phyloP scores from a whole-genome alignment of 202 grass and related monocot genomes.

The Elaeis oleifera region DNA sequence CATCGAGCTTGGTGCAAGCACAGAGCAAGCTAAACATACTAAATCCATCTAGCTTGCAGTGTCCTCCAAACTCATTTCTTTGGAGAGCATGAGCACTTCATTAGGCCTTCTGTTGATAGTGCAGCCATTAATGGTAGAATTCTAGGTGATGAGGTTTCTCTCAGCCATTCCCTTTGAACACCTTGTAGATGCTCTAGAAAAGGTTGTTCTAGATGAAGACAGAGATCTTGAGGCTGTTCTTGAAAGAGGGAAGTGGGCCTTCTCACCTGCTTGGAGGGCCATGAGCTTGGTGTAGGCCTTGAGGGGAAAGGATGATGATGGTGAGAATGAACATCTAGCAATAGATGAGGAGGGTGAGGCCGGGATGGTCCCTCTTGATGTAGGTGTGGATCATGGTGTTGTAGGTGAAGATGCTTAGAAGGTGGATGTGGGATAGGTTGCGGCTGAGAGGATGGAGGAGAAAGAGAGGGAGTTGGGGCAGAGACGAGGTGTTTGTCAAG shows the following conservation, averaged over 20 bases:
- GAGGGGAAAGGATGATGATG: conserved; percentile 45
- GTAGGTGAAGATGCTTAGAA: conserved; percentile 44
- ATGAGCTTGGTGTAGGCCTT: conserved; percentile 71
- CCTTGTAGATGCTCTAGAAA: conserved; percentile 52
- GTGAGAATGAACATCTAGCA: conserved; percentile 32
- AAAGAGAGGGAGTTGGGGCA: conserved; percentile 38
- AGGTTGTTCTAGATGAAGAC: conserved; percentile 63
- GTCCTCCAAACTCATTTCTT: conserved; percentile 33
- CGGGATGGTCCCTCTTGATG: conserved; percentile 33
- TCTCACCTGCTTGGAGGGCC: conserved; percentile 42
- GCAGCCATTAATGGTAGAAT: conserved; percentile 60
- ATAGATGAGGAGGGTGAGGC: conserved; percentile 52
- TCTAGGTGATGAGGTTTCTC: conserved; percentile 69
- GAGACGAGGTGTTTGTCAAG: conserved; percentile 70
- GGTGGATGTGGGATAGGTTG: conserved; percentile 33
- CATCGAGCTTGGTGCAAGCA: conserved; percentile 45
- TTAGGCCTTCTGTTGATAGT: conserved; percentile 61
- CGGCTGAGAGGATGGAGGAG: conserved; percentile 33
- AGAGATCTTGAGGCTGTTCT: conserved; percentile 37
- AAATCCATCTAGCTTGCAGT: conserved; percentile 40
- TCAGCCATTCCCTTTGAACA: conserved; percentile 65
- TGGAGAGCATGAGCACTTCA: conserved; percentile 55
- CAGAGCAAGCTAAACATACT: conserved; percentile 60
- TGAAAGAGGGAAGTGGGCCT: conserved; percentile 40
- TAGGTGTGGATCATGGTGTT: conserved; percentile 71